A percentile compares a stretch with the other conserved stretches of the same genome.
These are phyloP conservation scores for Fagopyrum homotropicum DNA, from an alignment of 148 eudicot genomes.

Conservation along the genomic window DNA sequence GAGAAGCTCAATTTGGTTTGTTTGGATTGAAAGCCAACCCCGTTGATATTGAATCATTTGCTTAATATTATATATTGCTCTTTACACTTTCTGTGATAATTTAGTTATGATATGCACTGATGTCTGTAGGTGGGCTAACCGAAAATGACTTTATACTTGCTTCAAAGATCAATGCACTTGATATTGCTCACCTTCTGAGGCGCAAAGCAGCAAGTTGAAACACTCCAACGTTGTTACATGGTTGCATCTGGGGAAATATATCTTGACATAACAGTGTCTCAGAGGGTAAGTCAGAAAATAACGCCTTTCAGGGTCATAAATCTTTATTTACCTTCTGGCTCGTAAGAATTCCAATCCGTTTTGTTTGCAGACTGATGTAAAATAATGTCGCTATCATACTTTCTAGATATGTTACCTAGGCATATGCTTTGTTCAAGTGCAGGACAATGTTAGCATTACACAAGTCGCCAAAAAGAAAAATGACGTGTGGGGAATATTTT, in stretches of 20 bases:
- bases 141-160: constrained; percentile 98
- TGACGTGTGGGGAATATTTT: background rate
- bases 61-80: background rate
- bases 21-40: background rate
- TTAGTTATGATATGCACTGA: background rate
- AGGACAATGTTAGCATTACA: background rate
- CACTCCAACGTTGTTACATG: background rate
- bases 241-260: background rate
- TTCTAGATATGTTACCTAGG: background rate
- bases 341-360: background rate
- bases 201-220: constrained; percentile 30
- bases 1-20: background rate
- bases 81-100: background rate
- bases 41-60: background rate
- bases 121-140: constrained; percentile 81
- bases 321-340: background rate
- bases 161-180: constrained; percentile 62
- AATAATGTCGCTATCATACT: background rate
- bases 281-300: background rate
- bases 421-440: background rate
- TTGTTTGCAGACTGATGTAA: background rate
- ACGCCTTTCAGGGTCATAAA: background rate
- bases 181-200: constrained; percentile 60
- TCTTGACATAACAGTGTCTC: background rate
- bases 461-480: too few relatives aligned